Evolutionary conservation across 2,329 filamentous ascomycete species (phyloP).

Genomic region (Salinomyces thailandicus): DNA sequence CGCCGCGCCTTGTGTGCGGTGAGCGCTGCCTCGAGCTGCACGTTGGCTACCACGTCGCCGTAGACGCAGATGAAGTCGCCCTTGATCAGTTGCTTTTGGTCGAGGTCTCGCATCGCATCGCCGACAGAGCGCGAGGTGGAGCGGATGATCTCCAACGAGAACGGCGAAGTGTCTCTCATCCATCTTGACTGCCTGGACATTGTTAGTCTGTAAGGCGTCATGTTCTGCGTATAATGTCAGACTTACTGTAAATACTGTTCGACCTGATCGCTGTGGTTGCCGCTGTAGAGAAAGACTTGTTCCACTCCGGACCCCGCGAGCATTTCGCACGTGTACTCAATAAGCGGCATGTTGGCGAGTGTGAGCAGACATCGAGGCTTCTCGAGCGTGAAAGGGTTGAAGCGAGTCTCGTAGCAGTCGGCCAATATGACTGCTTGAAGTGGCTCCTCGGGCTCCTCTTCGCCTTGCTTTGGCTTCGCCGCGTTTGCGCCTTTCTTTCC

Average conservation of each 20-base stretch:
- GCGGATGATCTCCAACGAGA: constrained; percentile 75
- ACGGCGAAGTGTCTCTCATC: constrained; percentile 63
- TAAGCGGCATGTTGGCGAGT: constrained; percentile 83
- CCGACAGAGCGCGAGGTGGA: constrained; percentile 80
- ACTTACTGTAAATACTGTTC: constrained; percentile 67
- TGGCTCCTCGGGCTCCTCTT: constrained; percentile 52
- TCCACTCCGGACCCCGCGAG: constrained; percentile 91
- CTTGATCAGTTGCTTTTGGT: constrained; percentile 71
- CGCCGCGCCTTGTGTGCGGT: constrained; percentile 70
- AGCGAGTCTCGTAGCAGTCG: constrained; percentile 89
- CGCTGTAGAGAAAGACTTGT: constrained; percentile 86
- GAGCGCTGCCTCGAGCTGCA: constrained; percentile 70
- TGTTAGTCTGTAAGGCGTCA: not conserved
- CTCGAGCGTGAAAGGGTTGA: constrained; percentile 79
- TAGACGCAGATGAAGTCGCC: constrained; percentile 90
- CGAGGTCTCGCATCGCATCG: constrained; percentile 88
- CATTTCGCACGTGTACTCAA: constrained; percentile 96
- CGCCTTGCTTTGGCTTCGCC: constrained; percentile 32
- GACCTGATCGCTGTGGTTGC: constrained; percentile 74
- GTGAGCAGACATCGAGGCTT: constrained; percentile 88
- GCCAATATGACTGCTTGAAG: constrained; percentile 66
- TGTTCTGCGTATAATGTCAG: not conserved
- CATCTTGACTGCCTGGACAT: constrained; percentile 51
- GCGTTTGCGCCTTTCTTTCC: constrained; percentile 30
- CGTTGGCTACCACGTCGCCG: constrained; percentile 83